Base-by-base conservation (phyloP, 176 grass and related monocot genomes). In the Oropetium thomaeum region DNA sequence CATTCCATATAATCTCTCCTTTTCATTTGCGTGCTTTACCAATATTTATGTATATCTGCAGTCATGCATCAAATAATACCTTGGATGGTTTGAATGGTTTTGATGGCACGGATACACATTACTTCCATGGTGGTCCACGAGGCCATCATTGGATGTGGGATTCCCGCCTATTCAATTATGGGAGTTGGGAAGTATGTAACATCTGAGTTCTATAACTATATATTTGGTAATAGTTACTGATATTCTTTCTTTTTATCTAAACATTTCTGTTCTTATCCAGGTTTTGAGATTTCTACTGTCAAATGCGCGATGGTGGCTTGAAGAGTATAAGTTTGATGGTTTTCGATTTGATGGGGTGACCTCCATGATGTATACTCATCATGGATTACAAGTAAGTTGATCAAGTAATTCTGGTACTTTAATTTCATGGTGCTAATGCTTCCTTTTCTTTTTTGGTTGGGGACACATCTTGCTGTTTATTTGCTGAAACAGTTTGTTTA, bases 131-230 rank as follows among this genome's bases (percentile, higher is more conserved):
- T 63, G 93, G 93, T 55, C n/a, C 82, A 37, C 90, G 88, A 8
- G 93, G 93, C 26, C 81, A 93, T 85, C 93, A 97, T 69, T 97
- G 93, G 93, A 93, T 97, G 90, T 97, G 93, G 93, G 93, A 97
- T 90, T 97, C 93, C 78, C 93, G 93, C 74, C 85, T 93, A 32
- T 97, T 97, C 81, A 97, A 97, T 65, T 97, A 97, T 61, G 90
- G 93, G 48, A 93, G 78, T 89, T 97, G 93, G 93, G 93, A 97
- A 79, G 93, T 97, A 93, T 48, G 73, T 59, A 70, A 58, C 25
- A 51, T 15, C 3, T 44, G 19, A 52, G 37, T 62, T 83, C 58
- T 48, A 20, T 58, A 19, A 20, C 10, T 45, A 0, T 87, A n/a
- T 82, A 66, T 79, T 62, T 10, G 49, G 44, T 75, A 67, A 41